Conservation (phyloP, 495 filamentous ascomycete genomes). For the Penicillium psychrofluorescens region DNA sequence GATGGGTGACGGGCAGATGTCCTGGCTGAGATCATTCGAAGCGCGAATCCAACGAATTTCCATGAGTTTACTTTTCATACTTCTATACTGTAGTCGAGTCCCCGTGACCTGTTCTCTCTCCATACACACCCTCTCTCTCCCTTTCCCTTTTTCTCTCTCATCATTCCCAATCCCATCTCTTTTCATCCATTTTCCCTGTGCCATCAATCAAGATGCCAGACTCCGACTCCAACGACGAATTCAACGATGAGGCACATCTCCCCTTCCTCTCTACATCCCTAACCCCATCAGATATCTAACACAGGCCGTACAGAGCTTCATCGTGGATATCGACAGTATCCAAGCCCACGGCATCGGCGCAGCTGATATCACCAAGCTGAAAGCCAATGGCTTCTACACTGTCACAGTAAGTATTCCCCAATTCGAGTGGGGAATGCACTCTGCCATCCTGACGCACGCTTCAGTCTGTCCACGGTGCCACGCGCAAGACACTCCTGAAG, state of each 20-base stretch:
- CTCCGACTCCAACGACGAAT: conserved; percentile 47
- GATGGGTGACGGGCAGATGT: conserved; percentile 15
- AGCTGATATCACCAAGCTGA: conserved; percentile 69
- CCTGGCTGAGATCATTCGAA: conserved; percentile 20
- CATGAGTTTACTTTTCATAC: no score
- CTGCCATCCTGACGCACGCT: neutral
- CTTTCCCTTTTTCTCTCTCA: neutral
- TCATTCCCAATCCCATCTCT: neutral
- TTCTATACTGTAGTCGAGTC: neutral
- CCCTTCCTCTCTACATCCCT: neutral
- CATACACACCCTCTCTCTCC: neutral
- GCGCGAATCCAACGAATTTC: conserved; percentile 16
- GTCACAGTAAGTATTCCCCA: conserved; percentile 45
- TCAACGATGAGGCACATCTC: conserved; percentile 43
- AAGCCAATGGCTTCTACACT: conserved; percentile 62
- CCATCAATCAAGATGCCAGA: conserved; percentile 33
- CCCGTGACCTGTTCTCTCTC: conserved; percentile 3
- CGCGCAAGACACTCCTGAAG: conserved; percentile 58
- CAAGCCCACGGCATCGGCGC: conserved; percentile 69
- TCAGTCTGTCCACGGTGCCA: conserved; percentile 60
- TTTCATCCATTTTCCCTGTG: neutral
- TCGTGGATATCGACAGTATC: conserved; percentile 68
- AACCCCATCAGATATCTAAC: neutral
- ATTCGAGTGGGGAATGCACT: neutral
- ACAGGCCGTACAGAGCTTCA: conserved; percentile 36